phyloP scores from a whole-genome alignment of 768 basidiomycete genomes.

The Russula vinacea region DNA sequence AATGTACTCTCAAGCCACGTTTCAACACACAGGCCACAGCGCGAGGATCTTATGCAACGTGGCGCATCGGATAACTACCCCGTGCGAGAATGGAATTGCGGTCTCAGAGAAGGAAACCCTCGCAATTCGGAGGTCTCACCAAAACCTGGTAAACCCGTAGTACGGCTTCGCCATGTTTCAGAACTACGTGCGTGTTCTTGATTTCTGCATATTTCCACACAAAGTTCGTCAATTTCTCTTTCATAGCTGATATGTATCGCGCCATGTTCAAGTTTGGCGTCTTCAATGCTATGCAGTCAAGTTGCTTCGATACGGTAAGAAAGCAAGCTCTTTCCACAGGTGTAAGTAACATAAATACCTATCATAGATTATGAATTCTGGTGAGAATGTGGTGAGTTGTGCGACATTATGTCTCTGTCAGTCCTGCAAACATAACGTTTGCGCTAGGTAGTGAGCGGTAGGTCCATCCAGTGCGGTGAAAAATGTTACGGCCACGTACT shows the following conservation, averaged over 20 bases:
- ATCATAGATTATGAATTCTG: slow-evolving; percentile 52
- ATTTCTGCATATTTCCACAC: too few species aligned
- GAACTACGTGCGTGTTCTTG: slow-evolving; percentile 56
- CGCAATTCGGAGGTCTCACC: slow-evolving; percentile 42
- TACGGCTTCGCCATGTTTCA: slow-evolving; percentile 61
- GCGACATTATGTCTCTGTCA: neutral
- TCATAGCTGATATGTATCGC: slow-evolving; percentile 76
- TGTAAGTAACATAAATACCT: neutral
- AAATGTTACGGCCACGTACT: neutral
- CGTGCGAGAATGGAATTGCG: neutral
- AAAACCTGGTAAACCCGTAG: neutral
- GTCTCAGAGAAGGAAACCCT: neutral
- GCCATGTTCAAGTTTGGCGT: slow-evolving; percentile 81
- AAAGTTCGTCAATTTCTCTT: neutral
- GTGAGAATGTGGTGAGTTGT: slow-evolving; percentile 62
- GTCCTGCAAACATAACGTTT: neutral
- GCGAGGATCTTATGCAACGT: neutral
- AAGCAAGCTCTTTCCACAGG: neutral
- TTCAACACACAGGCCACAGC: neutral
- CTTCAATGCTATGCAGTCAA: slow-evolving; percentile 90
- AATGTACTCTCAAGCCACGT: neutral
- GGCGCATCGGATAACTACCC: neutral
- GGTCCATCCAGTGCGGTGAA: slow-evolving; percentile 13
- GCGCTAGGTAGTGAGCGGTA: slow-evolving; percentile 69
- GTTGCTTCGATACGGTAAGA: slow-evolving; percentile 72